phyloP scores from a whole-genome alignment of 208 protist species.

The Kentomonas sorsogonicus region DNA sequence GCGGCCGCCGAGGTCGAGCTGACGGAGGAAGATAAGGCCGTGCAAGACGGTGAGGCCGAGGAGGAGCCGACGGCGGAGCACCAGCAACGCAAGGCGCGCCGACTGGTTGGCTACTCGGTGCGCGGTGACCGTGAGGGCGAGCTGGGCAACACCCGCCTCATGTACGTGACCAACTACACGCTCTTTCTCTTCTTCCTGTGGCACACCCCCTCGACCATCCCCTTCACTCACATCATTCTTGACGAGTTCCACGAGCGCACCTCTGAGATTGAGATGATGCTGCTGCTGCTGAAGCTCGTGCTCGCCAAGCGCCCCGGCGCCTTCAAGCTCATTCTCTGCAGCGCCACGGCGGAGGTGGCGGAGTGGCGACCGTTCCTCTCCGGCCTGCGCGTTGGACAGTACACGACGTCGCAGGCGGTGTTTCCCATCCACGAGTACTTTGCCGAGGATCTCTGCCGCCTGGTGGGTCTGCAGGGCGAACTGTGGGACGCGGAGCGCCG shows the following conservation, averaged over 20 bases:
- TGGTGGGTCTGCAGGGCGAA: conserved; percentile 47
- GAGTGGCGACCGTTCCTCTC: conserved; percentile 80
- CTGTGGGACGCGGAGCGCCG: no score
- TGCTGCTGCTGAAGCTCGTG: conserved; percentile 83
- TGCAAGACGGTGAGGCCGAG: no score
- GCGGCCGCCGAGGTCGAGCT: no score
- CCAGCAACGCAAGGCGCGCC: no score
- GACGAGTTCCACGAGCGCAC: conserved; percentile 95
- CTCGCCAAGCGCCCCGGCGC: conserved; percentile 50
- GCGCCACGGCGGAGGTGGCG: conserved; percentile 80
- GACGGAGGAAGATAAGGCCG: no score
- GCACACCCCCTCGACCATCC: conserved; percentile 38
- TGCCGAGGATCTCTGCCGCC: conserved; percentile 62
- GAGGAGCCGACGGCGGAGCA: no score
- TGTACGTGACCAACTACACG: conserved; percentile 87
- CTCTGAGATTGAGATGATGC: conserved; percentile 89
- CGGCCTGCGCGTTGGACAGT: conserved; percentile 54
- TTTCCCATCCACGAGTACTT: conserved; percentile 77
- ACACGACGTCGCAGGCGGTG: conserved; percentile 49
- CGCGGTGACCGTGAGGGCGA: conserved; percentile 71
- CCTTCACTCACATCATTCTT: conserved; percentile 88
- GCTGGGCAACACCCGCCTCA: conserved; percentile 63
- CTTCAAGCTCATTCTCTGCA: conserved; percentile 86
- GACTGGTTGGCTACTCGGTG: conserved; percentile 83
- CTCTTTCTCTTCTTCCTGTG: conserved; percentile 78